These are phyloP conservation scores for Mycena maculata DNA, from an alignment of 768 basidiomycete species.

Conservation along the genomic window DNA sequence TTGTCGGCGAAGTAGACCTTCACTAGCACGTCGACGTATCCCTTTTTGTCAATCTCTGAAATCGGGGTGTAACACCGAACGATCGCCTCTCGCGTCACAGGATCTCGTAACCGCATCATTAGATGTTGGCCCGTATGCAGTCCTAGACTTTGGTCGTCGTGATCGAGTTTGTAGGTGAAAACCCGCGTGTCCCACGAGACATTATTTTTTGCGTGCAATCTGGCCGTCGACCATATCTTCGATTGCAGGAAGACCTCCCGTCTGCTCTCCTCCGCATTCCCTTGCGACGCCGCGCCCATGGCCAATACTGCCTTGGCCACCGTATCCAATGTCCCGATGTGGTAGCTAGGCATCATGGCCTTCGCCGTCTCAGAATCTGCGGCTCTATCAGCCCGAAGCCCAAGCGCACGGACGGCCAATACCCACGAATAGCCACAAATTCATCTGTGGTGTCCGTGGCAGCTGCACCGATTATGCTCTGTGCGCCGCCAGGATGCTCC, in stretches of 20 bases:
- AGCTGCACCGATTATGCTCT: constrained; percentile 65
- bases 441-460: constrained; percentile 74
- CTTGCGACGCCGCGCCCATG: neutral
- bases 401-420: constrained; percentile 5
- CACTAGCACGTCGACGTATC: constrained; percentile 64
- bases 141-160: constrained; percentile 57
- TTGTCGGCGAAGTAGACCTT: constrained; percentile 47
- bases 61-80: constrained; percentile 71
- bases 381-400: neutral
- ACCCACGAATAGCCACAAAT: constrained; percentile 71
- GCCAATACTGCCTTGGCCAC: neutral
- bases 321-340: constrained; percentile 62
- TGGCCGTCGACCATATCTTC: constrained; percentile 61
- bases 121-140: constrained; percentile 72
- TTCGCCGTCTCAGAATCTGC: neutral
- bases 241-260: constrained; percentile 53
- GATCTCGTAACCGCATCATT: constrained; percentile 57
- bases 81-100: constrained; percentile 46
- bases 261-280: constrained; percentile 18
- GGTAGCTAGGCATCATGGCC: constrained; percentile 44
- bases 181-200: constrained; percentile 62
- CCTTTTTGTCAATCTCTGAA: constrained; percentile 53
- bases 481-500: constrained; percentile 69
- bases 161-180: constrained; percentile 61
- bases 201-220: constrained; percentile 48